Evolutionary conservation across 2,329 filamentous ascomycete genomes (phyloP).

Genomic region (Pseudocercospora vitis): DNA sequence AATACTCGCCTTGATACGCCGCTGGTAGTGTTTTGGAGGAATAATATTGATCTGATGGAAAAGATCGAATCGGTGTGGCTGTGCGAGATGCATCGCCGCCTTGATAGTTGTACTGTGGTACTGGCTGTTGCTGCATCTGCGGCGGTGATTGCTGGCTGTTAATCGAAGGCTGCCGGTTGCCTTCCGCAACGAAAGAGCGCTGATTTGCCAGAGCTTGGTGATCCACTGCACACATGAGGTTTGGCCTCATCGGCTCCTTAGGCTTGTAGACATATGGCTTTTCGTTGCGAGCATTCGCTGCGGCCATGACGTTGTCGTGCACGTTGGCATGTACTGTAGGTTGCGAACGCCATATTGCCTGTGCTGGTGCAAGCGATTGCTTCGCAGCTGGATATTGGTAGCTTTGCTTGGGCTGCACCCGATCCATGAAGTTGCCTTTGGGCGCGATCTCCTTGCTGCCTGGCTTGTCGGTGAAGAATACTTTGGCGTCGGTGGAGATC

Average conservation of each 20-base stretch:
- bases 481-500: conserved; percentile 83
- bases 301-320: no score
- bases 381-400: conserved; percentile 28
- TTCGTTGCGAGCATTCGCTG: conserved; percentile 24
- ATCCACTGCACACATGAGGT: conserved; percentile 33
- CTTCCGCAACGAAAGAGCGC: conserved; percentile 32
- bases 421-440: conserved; percentile 71
- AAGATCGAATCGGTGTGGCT: conserved; percentile 34
- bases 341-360: conserved; percentile 23
- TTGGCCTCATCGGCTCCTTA: conserved; percentile 33
- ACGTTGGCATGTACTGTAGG: conserved; percentile 10
- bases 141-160: conserved; percentile 17
- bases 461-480: conserved; percentile 84
- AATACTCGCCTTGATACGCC: conserved; percentile 40
- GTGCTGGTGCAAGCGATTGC: conserved; percentile 28
- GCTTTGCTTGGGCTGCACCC: conserved; percentile 50
- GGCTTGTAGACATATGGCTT: conserved; percentile 44
- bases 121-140: conserved; percentile 15
- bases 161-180: conserved; percentile 23
- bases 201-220: conserved; percentile 35
- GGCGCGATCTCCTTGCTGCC: conserved; percentile 61
- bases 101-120: conserved; percentile 29
- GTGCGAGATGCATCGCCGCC: conserved; percentile 27
- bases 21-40: conserved; percentile 39
- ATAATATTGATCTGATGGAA: conserved; percentile 41